These are phyloP conservation scores for Xylariaceae sp. DNA, from an alignment of 2,329 filamentous ascomycete genomes.

Conservation along the genomic window DNA sequence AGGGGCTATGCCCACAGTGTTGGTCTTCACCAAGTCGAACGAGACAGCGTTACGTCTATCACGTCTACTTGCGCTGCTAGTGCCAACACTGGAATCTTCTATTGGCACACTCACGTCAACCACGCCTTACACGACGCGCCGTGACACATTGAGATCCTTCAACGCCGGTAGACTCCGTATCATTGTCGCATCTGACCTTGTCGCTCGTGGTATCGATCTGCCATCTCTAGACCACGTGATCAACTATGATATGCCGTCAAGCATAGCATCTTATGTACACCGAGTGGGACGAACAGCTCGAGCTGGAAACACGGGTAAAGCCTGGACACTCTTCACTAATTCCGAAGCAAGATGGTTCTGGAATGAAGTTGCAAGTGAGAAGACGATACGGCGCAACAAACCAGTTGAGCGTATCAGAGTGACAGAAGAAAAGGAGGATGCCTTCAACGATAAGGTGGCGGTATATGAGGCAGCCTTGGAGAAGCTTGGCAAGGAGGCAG, in stretches of 20 bases:
- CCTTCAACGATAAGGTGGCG: conserved; percentile 45
- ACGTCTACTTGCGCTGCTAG: conserved; percentile 66
- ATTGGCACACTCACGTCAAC: conserved; percentile 73
- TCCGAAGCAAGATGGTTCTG: conserved; percentile 89
- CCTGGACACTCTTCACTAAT: conserved; percentile 82
- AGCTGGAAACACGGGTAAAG: conserved; percentile 67
- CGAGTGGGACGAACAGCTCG: conserved; percentile 86
- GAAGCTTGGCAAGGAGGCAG: conserved; percentile 57
- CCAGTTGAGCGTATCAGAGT: conserved; percentile 47
- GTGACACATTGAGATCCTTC: conserved; percentile 64
- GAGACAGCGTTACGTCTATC: conserved; percentile 83
- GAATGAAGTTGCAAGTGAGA: conserved; percentile 62
- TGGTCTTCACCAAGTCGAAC: conserved; percentile 89
- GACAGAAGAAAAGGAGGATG: conserved; percentile 34
- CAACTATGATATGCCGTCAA: conserved; percentile 88
- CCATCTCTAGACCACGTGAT: conserved; percentile 74
- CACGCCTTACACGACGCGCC: conserved; percentile 64
- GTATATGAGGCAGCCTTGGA: conserved; percentile 54
- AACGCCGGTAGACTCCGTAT: conserved; percentile 58
- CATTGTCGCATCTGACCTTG: conserved; percentile 87
- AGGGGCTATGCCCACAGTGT: conserved; percentile 41
- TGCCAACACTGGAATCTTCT: conserved; percentile 49
- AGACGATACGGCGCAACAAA: conserved; percentile 36
- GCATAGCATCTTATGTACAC: conserved; percentile 79
- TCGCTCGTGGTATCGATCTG: conserved; percentile 83